These are phyloP conservation scores for Kwoniella sp. DNA, from an alignment of 768 basidiomycete genomes.

Conservation along the genomic window DNA sequence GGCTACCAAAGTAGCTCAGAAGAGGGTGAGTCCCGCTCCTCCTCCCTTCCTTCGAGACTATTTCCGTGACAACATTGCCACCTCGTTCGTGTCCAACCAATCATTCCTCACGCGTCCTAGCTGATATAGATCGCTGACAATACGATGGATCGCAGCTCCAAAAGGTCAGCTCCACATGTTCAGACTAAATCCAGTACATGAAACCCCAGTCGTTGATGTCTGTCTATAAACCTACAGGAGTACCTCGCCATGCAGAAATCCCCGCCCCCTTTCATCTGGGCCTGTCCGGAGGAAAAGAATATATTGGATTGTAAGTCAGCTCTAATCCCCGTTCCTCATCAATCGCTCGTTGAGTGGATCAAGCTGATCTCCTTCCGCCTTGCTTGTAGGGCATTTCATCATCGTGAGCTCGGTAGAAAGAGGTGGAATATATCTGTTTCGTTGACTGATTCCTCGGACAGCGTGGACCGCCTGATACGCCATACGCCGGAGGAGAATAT, in stretches of 20 bases:
- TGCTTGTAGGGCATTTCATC: conserved; percentile 82
- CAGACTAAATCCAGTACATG: too few species aligned
- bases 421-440: not conserved
- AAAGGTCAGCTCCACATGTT: conserved; percentile 33
- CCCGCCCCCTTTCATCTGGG: conserved; percentile 95
- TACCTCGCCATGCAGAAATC: conserved; percentile 87
- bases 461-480: conserved; percentile 92
- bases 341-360: too few species aligned
- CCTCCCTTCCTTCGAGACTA: not conserved
- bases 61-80: too few species aligned
- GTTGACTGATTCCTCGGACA: conserved; percentile 50
- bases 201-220: not conserved
- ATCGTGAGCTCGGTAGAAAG: conserved; percentile 63
- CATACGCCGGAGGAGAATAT: conserved; percentile 89
- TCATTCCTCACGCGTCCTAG: too few species aligned
- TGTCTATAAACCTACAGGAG: conserved; percentile 66
- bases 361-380: conserved; percentile 8
- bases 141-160: conserved; percentile 28
- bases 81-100: too few species aligned
- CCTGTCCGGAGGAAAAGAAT: conserved; percentile 95
- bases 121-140: too few species aligned
- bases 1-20: conserved; percentile 54
- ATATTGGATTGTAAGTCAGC: conserved; percentile 78
- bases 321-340: too few species aligned
- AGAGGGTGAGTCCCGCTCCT: conserved; percentile 42